A percentile compares a stretch with the other conserved stretches of the same genome.
phyloP scores from a whole-genome alignment of 768 basidiomycete genomes.

The Leccinum pellstonianum region DNA sequence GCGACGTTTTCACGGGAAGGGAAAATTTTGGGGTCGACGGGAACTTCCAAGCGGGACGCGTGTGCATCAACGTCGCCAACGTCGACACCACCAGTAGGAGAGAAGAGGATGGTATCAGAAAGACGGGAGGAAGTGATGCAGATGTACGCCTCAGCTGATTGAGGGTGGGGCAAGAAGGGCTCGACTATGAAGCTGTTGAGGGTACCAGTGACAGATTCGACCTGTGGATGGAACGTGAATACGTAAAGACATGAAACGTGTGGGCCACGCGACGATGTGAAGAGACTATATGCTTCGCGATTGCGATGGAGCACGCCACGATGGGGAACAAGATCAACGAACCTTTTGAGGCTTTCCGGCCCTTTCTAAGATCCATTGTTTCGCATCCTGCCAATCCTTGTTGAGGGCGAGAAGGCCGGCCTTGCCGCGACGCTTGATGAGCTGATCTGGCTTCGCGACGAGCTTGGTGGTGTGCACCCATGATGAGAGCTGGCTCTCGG shows the following conservation, averaged over 20 bases:
- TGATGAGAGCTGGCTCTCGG: conserved; percentile 60
- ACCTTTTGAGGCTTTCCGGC: conserved; percentile 92
- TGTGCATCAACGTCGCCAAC: conserved; percentile 98
- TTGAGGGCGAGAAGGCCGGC: conserved; percentile 93
- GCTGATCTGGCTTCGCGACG: conserved; percentile 96
- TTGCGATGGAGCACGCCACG: conserved; percentile 4
- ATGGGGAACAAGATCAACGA: conserved; percentile 5
- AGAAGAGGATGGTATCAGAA: conserved; percentile 96
- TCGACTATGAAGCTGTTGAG: conserved; percentile 98
- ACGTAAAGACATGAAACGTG: conserved; percentile 8
- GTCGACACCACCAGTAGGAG: conserved; percentile 98
- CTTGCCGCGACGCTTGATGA: conserved; percentile 99
- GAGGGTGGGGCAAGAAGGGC: conserved; percentile 96
- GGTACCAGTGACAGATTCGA: conserved; percentile 91
- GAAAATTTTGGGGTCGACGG: conserved; percentile 65
- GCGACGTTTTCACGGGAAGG: conserved; percentile 79
- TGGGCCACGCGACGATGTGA: conserved; percentile 27
- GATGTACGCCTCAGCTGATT: conserved; percentile 95
- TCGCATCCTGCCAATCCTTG: conserved; percentile 88
- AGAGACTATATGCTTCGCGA: conserved; percentile 14
- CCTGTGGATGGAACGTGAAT: conserved; percentile 44
- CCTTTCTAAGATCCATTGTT: conserved; percentile 79
- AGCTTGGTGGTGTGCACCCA: conserved; percentile 87
- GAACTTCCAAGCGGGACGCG: conserved; percentile 84
- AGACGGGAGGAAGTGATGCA: conserved; percentile 96